A percentile compares a stretch with the other conserved stretches of the same genome.
Conservation (phyloP, 2,329 filamentous ascomycete genomes). For the Xylaria sp. region DNA sequence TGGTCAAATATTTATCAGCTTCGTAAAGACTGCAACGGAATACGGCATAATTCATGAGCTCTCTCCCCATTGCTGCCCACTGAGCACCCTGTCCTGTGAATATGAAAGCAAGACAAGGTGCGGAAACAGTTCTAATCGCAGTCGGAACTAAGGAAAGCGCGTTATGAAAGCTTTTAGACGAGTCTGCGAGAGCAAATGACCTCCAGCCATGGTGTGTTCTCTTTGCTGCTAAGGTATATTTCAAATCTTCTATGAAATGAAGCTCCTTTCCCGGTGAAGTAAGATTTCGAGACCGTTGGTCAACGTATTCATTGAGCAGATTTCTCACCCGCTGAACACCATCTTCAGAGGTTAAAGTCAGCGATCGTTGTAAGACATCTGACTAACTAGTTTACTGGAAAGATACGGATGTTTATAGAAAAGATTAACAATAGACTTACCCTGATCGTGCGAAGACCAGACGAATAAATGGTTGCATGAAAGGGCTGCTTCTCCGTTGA, state of each 20-base stretch:
- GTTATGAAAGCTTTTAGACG: constrained; percentile 13
- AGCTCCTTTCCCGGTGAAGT: constrained; percentile 3
- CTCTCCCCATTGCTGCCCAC: constrained; percentile 56
- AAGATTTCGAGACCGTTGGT: neutral
- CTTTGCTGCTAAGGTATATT: constrained; percentile 34
- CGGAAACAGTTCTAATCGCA: constrained; percentile 15
- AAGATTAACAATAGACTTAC: constrained; percentile 5
- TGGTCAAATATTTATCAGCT: constrained; percentile 27
- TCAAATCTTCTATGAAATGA: constrained; percentile 21
- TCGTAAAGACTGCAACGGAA: constrained; percentile 30
- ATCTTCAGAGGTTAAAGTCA: constrained; percentile 23
- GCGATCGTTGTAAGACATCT: neutral
- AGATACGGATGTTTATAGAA: neutral
- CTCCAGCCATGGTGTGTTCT: constrained; percentile 35
- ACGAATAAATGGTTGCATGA: constrained; percentile 26
- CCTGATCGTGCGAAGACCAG: constrained; percentile 38
- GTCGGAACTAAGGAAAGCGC: constrained; percentile 19
- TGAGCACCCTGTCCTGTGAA: constrained; percentile 62
- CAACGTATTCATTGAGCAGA: constrained; percentile 18
- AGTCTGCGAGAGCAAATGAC: constrained; percentile 23
- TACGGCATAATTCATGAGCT: constrained; percentile 36
- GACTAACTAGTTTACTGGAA: neutral
- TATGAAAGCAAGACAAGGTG: constrained; percentile 43
- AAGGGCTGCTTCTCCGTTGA: neutral
- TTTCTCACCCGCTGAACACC: constrained; percentile 26